phyloP scores from a whole-genome alignment of 208 protist genomes.

The Crithidia bombi region DNA sequence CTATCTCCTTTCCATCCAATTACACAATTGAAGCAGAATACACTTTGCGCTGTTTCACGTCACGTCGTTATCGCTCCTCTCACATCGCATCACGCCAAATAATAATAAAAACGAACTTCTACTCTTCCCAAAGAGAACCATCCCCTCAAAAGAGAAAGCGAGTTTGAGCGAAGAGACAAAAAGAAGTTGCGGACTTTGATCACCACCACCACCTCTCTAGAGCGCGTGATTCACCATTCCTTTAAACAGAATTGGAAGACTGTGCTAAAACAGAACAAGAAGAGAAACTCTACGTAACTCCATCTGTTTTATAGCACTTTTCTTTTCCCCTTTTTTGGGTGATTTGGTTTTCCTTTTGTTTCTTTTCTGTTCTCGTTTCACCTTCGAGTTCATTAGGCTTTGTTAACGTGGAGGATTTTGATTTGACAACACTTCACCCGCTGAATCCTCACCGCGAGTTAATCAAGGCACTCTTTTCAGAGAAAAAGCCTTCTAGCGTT shows the following conservation, averaged over 20 bases:
- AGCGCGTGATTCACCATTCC: too few relatives aligned
- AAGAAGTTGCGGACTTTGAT: neutral
- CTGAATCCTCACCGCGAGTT: neutral
- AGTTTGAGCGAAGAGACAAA: neutral
- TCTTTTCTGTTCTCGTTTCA: neutral
- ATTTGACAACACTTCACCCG: neutral
- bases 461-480: neutral
- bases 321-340: slow-evolving; percentile 3
- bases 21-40: too few relatives aligned
- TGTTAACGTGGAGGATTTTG: neutral
- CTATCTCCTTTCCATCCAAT: neutral
- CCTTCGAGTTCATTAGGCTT: too few relatives aligned
- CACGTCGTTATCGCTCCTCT: neutral
- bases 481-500: neutral
- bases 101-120: too few relatives aligned
- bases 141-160: too few relatives aligned
- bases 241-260: neutral
- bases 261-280: slow-evolving; percentile 1
- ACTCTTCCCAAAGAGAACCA: too few relatives aligned
- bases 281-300: neutral
- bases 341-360: neutral
- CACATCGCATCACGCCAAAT: slow-evolving; percentile 1
- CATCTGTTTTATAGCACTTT: neutral
- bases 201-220: too few relatives aligned
- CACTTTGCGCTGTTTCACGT: too few relatives aligned